These are phyloP conservation scores for Cenchrus fungigraminus DNA, from an alignment of 176 grass and related monocot species.

Conservation along the genomic window DNA sequence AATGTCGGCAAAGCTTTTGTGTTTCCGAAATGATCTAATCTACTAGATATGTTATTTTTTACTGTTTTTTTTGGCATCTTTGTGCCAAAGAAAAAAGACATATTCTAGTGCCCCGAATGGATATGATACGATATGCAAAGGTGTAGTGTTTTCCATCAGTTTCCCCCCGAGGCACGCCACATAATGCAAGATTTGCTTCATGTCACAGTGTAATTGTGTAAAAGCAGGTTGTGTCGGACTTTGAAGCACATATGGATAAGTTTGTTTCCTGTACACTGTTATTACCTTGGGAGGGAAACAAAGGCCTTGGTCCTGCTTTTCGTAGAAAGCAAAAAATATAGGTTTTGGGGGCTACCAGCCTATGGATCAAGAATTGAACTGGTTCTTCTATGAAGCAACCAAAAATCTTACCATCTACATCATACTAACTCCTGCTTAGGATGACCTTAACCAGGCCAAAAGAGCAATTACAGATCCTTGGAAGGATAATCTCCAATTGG, in stretches of 20 bases:
- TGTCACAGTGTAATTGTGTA: background rate
- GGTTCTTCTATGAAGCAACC: background rate
- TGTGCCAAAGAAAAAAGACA: background rate
- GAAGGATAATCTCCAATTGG: no score
- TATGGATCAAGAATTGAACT: background rate
- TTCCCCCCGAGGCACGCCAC: background rate
- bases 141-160: background rate
- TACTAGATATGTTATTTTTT: background rate
- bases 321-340: background rate
- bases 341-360: background rate
- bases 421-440: background rate
- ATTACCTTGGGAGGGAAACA: background rate
- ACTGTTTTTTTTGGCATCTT: background rate
- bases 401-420: background rate
- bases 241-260: background rate
- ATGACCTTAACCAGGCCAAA: background rate
- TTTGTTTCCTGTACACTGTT: background rate
- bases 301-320: no score
- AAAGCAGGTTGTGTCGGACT: background rate
- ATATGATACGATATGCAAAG: background rate
- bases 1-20: conserved; percentile 4
- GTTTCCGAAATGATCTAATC: conserved; percentile 10
- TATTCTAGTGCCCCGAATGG: background rate
- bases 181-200: conserved; percentile 1
- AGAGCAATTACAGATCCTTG: background rate